Conservation (phyloP, 768 basidiomycete species). For the Amanita exitialis region DNA sequence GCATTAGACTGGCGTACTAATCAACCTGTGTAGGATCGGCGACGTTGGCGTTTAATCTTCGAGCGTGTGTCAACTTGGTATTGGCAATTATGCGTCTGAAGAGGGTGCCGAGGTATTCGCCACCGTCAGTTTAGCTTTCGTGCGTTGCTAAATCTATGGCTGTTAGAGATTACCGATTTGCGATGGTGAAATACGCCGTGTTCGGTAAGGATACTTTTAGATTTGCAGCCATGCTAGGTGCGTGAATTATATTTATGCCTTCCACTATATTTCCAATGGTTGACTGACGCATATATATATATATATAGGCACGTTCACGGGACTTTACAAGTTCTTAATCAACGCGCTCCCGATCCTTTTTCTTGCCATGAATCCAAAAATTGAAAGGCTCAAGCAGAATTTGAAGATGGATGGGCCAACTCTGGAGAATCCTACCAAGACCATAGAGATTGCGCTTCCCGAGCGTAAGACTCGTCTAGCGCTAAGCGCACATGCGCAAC, state of each 20-base stretch:
- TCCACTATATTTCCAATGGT: background rate
- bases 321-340: conserved; percentile 69
- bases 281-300: background rate
- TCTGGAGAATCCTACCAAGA: conserved; percentile 15
- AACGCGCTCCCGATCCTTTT: conserved; percentile 70
- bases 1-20: background rate
- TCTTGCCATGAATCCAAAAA: conserved; percentile 29
- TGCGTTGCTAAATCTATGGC: background rate
- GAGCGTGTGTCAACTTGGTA: conserved; percentile 77
- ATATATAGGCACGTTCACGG: conserved; percentile 56
- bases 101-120: conserved; percentile 49
- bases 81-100: conserved; percentile 68
- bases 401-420: conserved; percentile 12
- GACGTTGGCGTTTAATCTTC: conserved; percentile 68
- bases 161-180: conserved; percentile 49
- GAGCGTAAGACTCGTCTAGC: conserved; percentile 44
- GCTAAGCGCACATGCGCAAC: conserved; percentile 51
- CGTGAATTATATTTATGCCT: background rate
- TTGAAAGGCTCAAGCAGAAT: conserved; percentile 9
- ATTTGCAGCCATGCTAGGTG: conserved; percentile 85
- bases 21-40: conserved; percentile 54
- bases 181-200: conserved; percentile 69
- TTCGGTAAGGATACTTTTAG: conserved; percentile 78
- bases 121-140: background rate
- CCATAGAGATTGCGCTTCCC: conserved; percentile 19